phyloP scores from a whole-genome alignment of 352 stramenopile species.

The Detonula confervacea region DNA sequence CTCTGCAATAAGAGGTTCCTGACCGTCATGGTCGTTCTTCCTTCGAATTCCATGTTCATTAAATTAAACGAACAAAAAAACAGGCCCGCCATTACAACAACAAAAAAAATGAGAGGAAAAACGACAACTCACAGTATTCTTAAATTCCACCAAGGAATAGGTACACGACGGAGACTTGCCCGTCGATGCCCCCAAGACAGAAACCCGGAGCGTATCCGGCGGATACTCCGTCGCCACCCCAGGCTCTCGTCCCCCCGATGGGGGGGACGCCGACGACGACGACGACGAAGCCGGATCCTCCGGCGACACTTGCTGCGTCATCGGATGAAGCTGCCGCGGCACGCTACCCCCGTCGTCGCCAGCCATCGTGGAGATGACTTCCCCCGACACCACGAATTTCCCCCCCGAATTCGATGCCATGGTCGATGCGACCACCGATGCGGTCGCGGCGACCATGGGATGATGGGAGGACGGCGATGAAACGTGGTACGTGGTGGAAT shows the following conservation, averaged over 20 bases:
- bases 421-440: conserved; percentile 3
- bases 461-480: conserved; percentile 3
- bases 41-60: too few species aligned
- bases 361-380: too few species aligned
- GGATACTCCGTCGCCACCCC: conserved; percentile 16
- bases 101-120: neutral
- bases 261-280: neutral
- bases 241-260: neutral
- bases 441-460: conserved; percentile 4
- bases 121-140: conserved; percentile 59
- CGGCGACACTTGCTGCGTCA: neutral
- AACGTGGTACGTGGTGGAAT: too few species aligned
- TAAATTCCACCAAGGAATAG: conserved; percentile 62
- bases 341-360: neutral
- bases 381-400: too few species aligned
- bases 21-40: too few species aligned
- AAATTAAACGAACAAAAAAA: too few species aligned
- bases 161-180: conserved; percentile 39
- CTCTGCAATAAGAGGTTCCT: too few species aligned
- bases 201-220: conserved; percentile 49
- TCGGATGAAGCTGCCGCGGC: conserved; percentile 2
- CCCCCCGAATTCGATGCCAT: conserved; percentile 11
- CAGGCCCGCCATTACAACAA: conserved; percentile 2
- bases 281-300: neutral
- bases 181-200: conserved; percentile 38